Percentiles rank a stretch among this genome's conserved stretches.
Evolutionary conservation across 2,329 filamentous ascomycete species (phyloP).

Genomic region (Didymella glomerata): DNA sequence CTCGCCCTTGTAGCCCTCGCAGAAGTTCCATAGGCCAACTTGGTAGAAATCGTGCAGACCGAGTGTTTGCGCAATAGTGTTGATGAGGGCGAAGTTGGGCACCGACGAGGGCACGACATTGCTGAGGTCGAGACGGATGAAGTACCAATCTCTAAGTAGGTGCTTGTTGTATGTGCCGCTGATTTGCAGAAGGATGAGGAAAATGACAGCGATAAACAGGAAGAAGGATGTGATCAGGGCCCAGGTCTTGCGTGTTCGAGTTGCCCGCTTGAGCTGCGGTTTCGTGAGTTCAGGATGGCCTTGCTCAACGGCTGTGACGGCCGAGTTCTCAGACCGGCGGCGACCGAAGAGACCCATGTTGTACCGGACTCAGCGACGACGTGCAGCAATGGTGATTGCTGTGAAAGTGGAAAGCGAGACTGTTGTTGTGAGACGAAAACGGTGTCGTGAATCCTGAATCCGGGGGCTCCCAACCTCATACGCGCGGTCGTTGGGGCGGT

Average conservation of each 20-base stretch:
- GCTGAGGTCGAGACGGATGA: conserved; percentile 83
- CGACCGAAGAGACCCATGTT: conserved; percentile 36
- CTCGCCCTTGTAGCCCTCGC: conserved; percentile 80
- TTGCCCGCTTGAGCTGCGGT: conserved; percentile 51
- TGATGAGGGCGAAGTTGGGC: conserved; percentile 78
- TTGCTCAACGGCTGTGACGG: conserved; percentile 25
- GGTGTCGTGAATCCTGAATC: conserved; percentile 13
- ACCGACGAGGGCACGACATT: conserved; percentile 79
- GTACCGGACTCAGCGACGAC: conserved; percentile 8
- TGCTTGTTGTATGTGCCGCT: conserved; percentile 73
- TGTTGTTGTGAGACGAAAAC: conserved; percentile 12
- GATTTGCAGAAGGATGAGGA: conserved; percentile 81
- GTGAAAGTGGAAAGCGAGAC: conserved; percentile 7
- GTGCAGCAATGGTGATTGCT: neutral
- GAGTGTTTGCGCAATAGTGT: conserved; percentile 84
- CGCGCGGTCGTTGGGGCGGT: conserved; percentile 21
- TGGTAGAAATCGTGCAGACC: conserved; percentile 95
- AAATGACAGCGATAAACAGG: conserved; percentile 78
- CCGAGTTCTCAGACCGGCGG: conserved; percentile 31
- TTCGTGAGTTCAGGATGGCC: conserved; percentile 44
- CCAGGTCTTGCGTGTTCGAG: conserved; percentile 65
- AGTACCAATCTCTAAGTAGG: conserved; percentile 76
- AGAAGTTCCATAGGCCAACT: conserved; percentile 90
- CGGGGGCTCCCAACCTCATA: conserved; percentile 21
- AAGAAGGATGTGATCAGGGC: conserved; percentile 71